phyloP scores from a whole-genome alignment of 2,329 filamentous ascomycete genomes.

The Proliferodiscus dingleyae region DNA sequence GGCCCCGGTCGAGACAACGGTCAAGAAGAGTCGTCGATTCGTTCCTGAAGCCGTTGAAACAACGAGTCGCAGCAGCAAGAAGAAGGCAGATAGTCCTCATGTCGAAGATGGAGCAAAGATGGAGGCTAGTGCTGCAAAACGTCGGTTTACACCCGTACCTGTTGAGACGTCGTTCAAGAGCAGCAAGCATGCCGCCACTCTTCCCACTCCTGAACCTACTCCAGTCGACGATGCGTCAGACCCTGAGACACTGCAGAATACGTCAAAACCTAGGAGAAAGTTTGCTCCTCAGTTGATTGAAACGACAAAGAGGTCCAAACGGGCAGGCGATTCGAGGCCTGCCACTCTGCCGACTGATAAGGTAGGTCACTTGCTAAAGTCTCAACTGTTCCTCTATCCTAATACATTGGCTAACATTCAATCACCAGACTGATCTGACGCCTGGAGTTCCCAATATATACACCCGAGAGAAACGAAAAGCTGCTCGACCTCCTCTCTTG shows the following conservation, averaged over 20 bases:
- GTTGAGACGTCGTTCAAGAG: conserved; percentile 67
- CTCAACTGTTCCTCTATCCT: conserved; percentile 44
- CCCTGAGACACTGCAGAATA: too few species aligned
- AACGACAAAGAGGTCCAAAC: conserved; percentile 67
- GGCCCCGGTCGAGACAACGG: conserved; percentile 32
- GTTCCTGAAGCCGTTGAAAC: conserved; percentile 41
- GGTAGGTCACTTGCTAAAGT: conserved; percentile 47
- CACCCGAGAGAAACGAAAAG: conserved; percentile 23
- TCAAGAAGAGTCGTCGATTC: conserved; percentile 34
- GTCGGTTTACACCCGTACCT: conserved; percentile 63
- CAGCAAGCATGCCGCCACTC: conserved; percentile 42
- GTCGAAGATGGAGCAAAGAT: conserved; percentile 21
- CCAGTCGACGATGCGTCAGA: conserved; percentile 48
- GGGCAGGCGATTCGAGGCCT: conserved; percentile 58
- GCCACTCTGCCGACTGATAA: conserved; percentile 62
- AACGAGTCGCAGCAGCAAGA: conserved; percentile 35
- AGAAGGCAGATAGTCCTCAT: conserved; percentile 24
- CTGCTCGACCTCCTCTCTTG: conserved; percentile 15
- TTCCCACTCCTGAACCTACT: conserved; percentile 53
- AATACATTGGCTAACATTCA: conserved; percentile 7
- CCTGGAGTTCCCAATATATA: conserved; percentile 31
- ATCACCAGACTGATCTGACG: conserved; percentile 26
- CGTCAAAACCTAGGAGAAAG: conserved; percentile 35
- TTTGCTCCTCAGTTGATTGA: conserved; percentile 81
- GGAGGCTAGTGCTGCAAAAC: conserved; percentile 36